These are phyloP conservation scores for Coemansia sp. DNA, from an alignment of 192 early-diverging fungal genomes.

Conservation along the genomic window DNA sequence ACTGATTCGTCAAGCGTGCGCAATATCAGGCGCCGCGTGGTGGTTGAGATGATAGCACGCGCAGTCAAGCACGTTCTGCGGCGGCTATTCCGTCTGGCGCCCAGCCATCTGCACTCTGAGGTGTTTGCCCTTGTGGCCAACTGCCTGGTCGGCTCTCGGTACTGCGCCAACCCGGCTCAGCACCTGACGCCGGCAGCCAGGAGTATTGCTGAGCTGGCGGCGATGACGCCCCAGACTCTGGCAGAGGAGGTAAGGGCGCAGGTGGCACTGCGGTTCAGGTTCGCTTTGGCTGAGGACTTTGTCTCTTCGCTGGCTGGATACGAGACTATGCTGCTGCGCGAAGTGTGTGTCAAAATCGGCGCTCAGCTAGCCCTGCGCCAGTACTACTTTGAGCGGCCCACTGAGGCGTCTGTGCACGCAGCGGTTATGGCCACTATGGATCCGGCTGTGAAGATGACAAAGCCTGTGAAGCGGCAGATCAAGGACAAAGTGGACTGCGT, in stretches of 20 bases:
- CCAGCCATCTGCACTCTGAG: slow-evolving; percentile 63
- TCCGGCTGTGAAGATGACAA: slow-evolving; percentile 49
- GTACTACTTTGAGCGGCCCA: slow-evolving; percentile 67
- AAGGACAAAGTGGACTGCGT: slow-evolving; percentile 46
- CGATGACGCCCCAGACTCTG: slow-evolving; percentile 68
- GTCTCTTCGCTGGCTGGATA: slow-evolving; percentile 50
- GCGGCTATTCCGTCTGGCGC: slow-evolving; percentile 59
- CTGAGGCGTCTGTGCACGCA: slow-evolving; percentile 41
- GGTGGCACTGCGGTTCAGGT: slow-evolving; percentile 77
- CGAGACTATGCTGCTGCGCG: slow-evolving; percentile 74
- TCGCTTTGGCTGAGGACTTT: slow-evolving; percentile 62
- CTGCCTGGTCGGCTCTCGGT: slow-evolving; percentile 70
- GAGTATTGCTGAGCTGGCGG: slow-evolving; percentile 50
- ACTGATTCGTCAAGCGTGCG: slow-evolving; percentile 17
- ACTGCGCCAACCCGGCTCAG: slow-evolving; percentile 61
- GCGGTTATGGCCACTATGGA: slow-evolving; percentile 43
- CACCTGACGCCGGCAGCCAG: slow-evolving; percentile 47
- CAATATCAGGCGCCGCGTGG: slow-evolving; percentile 62
- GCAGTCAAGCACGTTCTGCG: slow-evolving; percentile 85
- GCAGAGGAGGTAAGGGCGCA: slow-evolving; percentile 63
- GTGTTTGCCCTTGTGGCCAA: slow-evolving; percentile 83
- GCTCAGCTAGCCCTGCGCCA: slow-evolving; percentile 81
- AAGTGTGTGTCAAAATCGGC: slow-evolving; percentile 82
- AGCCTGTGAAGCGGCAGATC: slow-evolving; percentile 61
- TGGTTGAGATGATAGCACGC: slow-evolving; percentile 89